Conservation (phyloP, 352 stramenopile species). For the Pythium plurisporium region DNA sequence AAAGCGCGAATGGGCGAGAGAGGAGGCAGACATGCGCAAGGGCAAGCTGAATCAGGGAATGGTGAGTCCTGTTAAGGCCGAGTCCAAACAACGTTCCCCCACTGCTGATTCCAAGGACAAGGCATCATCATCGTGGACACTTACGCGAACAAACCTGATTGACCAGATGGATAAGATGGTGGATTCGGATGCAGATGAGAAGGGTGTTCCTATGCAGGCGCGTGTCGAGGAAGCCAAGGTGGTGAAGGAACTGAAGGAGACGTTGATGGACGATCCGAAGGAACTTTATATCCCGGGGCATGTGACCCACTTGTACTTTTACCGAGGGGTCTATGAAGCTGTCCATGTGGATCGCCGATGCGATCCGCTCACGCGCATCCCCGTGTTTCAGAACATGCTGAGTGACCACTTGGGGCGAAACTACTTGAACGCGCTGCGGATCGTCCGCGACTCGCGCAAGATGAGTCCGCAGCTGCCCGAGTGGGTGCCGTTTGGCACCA, state of each 20-base stretch:
- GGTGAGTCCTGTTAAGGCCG: conserved; percentile 14
- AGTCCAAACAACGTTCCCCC: conserved; percentile 2
- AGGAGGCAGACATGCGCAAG: conserved; percentile 48
- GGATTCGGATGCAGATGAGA: conserved; percentile 27
- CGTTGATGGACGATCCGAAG: conserved; percentile 57
- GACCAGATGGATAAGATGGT: conserved; percentile 62
- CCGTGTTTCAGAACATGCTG: conserved; percentile 85
- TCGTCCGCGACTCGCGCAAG: conserved; percentile 66
- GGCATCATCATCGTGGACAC: conserved; percentile 59
- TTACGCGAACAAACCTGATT: conserved; percentile 74
- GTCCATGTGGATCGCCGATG: conserved; percentile 77
- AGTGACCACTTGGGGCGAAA: conserved; percentile 77
- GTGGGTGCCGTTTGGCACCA: conserved; percentile 79
- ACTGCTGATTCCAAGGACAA: conserved; percentile 24
- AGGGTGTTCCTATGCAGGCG: conserved; percentile 27
- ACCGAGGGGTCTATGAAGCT: conserved; percentile 78
- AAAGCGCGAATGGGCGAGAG: conserved; percentile 76
- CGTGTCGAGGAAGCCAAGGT: conserved; percentile 56
- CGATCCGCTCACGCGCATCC: conserved; percentile 64
- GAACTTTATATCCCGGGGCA: conserved; percentile 75
- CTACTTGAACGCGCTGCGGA: conserved; percentile 75
- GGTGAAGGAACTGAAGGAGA: conserved; percentile 39
- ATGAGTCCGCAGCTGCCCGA: conserved; percentile 49
- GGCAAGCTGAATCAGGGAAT: conserved; percentile 5
- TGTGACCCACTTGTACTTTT: conserved; percentile 78